Evolutionary conservation across 805 yeast species (phyloP).

Genomic region (Wickerhamiella brachini): DNA sequence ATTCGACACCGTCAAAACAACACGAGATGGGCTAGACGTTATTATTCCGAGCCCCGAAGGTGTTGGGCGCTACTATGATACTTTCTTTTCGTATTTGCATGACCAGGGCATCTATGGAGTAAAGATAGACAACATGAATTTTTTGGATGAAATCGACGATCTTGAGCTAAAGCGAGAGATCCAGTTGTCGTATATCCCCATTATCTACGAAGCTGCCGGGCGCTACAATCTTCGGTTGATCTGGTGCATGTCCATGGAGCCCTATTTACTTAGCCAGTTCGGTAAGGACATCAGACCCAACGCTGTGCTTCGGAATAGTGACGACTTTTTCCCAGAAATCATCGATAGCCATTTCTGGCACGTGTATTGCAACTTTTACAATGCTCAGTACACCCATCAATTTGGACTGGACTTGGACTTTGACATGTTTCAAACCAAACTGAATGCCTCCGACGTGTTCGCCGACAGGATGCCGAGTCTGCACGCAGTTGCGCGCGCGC

Average conservation of each 20-base stretch:
- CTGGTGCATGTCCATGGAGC: conserved; percentile 22
- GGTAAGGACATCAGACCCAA: conserved; percentile 4
- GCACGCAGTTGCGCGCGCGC: conserved; percentile 21
- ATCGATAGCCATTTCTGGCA: conserved; percentile 21
- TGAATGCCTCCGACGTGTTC: conserved; percentile 1
- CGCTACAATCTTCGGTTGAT: conserved; percentile 16
- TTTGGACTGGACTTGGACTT: conserved; percentile 19
- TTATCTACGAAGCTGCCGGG: conserved; percentile 13
- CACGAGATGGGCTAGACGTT: conserved; percentile 2
- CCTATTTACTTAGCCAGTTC: conserved; percentile 10
- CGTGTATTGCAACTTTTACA: conserved; percentile 19
- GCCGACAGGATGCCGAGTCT: conserved; percentile 8
- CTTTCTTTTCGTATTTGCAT: conserved; percentile 17
- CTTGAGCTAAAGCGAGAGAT: conserved; percentile 8
- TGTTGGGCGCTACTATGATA: conserved; percentile 16
- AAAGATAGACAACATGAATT: conserved; percentile 21
- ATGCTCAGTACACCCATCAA: conserved; percentile 15
- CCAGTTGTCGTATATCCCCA: conserved; percentile 18
- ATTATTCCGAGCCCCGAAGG: conserved; percentile 6
- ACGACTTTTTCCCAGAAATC: conserved; percentile 22
- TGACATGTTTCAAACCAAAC: conserved; percentile 22
- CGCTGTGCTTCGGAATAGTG: conserved; percentile 22
- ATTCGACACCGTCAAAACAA: conserved; percentile 12
- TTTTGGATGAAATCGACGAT: conserved; percentile 15
- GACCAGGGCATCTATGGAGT: conserved; percentile 18